Evolutionary conservation across 148 eudicot species (phyloP).

Genomic region (Silene conica): DNA sequence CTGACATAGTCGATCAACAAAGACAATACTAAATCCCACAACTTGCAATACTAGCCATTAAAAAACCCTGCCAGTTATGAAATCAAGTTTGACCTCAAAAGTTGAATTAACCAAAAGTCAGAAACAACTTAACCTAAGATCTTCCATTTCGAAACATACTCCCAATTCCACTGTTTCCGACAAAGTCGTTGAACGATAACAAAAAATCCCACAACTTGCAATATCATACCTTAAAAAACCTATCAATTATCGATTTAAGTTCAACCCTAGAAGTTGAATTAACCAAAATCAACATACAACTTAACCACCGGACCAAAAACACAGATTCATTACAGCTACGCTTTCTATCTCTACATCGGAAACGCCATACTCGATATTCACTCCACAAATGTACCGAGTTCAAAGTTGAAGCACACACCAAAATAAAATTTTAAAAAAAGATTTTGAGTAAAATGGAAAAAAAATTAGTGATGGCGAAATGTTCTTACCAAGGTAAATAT

Average conservation of each 20-base stretch:
- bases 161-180: neutral
- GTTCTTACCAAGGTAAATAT: conserved; percentile 62
- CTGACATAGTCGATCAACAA: neutral
- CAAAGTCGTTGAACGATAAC: neutral
- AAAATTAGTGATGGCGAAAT: neutral
- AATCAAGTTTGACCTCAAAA: neutral
- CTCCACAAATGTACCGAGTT: neutral
- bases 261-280: neutral
- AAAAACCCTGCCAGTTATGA: neutral
- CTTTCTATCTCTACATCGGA: neutral
- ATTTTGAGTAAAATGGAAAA: neutral
- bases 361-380: neutral
- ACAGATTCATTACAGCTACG: neutral
- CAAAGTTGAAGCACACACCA: neutral
- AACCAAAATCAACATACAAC: neutral
- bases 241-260: neutral
- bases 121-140: neutral
- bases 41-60: neutral
- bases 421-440: neutral
- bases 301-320: neutral
- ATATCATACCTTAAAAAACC: neutral
- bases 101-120: neutral
- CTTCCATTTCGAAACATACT: neutral
- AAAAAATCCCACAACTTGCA: neutral
- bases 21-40: neutral